These are phyloP conservation scores for Naganishia sp. DNA, from an alignment of 1,284 basidiomycete species.

Conservation along the genomic window DNA sequence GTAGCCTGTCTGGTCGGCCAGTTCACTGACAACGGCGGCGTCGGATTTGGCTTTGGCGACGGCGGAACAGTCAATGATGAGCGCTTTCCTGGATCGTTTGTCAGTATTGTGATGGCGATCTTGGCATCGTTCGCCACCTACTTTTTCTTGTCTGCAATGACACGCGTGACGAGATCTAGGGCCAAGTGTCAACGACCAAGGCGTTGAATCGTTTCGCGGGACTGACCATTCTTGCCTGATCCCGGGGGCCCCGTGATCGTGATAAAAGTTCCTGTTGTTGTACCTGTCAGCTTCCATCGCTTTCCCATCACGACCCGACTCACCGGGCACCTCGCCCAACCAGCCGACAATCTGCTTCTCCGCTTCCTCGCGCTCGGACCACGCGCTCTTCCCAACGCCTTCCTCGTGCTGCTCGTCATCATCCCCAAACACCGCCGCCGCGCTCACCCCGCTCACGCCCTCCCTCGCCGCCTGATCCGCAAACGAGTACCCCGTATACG, in stretches of 20 bases:
- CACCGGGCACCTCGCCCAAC: conserved; percentile 71
- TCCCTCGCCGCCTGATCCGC: conserved; percentile 29
- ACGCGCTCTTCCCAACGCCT: conserved; percentile 57
- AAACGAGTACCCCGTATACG: conserved; percentile 40
- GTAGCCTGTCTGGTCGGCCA: conserved; percentile 78
- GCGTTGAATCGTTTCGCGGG: conserved; percentile 32
- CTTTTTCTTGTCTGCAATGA: conserved; percentile 66
- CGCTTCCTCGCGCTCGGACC: conserved; percentile 81
- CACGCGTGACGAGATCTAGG: conserved; percentile 62
- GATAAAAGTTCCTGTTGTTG: conserved; percentile 55
- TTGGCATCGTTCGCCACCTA: conserved; percentile 45
- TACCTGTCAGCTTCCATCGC: background rate
- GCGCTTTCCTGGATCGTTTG: conserved; percentile 59
- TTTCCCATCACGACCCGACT: conserved; percentile 3
- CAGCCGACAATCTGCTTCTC: conserved; percentile 68
- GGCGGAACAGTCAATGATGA: conserved; percentile 79
- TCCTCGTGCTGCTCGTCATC: conserved; percentile 37
- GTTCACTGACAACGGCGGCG: conserved; percentile 64
- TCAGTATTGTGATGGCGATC: conserved; percentile 9
- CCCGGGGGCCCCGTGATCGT: conserved; percentile 89
- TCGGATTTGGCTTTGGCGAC: conserved; percentile 75
- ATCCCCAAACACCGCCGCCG: conserved; percentile 28
- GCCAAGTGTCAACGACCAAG: no score
- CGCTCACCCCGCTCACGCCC: conserved; percentile 8
- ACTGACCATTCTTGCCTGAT: conserved; percentile 68